Conservation (phyloP, 1,284 basidiomycete species). For the Fistulinella staudtii region DNA sequence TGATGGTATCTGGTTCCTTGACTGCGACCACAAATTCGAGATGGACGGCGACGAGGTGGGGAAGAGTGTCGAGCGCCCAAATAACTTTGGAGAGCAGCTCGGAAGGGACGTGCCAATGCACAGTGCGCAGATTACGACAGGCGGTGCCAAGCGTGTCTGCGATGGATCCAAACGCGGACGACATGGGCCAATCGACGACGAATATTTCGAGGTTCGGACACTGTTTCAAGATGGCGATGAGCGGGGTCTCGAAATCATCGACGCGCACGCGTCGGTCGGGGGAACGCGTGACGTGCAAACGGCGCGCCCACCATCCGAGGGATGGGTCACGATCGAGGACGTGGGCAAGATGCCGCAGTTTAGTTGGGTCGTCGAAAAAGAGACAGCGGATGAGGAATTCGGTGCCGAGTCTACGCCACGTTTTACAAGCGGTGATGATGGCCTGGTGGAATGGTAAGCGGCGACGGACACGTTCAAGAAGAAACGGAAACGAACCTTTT, state of each 20-base stretch:
- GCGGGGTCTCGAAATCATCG: constrained; percentile 34
- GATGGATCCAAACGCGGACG: constrained; percentile 52
- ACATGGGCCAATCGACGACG: constrained; percentile 59
- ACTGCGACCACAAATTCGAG: constrained; percentile 44
- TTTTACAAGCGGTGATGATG: constrained; percentile 57
- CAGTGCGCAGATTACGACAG: constrained; percentile 48
- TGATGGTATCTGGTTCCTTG: constrained; percentile 31
- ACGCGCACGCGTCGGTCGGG: constrained; percentile 32
- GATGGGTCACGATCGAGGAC: constrained; percentile 48
- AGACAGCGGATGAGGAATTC: constrained; percentile 64
- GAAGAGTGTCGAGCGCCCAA: constrained; percentile 59
- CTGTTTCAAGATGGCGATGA: constrained; percentile 50
- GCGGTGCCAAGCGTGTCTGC: constrained; percentile 55
- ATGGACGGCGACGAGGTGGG: constrained; percentile 48
- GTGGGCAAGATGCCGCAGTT: constrained; percentile 44
- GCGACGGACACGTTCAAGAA: neutral
- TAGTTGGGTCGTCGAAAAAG: constrained; percentile 54
- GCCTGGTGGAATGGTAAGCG: constrained; percentile 38
- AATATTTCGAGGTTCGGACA: constrained; percentile 70
- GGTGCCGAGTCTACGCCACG: constrained; percentile 49
- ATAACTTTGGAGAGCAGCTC: constrained; percentile 58
- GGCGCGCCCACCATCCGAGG: constrained; percentile 61
- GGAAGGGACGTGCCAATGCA: constrained; percentile 55
- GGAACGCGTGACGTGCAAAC: constrained; percentile 58
- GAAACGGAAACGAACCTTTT: constrained; percentile 45